Percentiles rank a stretch among this genome's conserved stretches.
These are phyloP conservation scores for Naganishia sp. DNA, from an alignment of 1,284 basidiomycete genomes.

Conservation along the genomic window DNA sequence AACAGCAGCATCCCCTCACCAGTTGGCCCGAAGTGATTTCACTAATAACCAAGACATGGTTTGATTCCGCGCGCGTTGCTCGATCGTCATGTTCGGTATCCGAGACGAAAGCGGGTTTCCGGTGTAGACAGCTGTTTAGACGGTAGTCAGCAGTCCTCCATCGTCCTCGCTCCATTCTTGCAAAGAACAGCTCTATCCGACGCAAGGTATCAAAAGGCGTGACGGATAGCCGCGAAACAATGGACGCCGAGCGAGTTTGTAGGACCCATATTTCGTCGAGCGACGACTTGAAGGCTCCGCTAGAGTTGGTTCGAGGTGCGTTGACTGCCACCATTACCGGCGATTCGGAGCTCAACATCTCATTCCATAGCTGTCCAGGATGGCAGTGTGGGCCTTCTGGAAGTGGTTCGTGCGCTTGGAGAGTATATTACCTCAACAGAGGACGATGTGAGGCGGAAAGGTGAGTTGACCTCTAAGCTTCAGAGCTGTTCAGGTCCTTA, in stretches of 20 bases:
- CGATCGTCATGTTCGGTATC: constrained; percentile 15
- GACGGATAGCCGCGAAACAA: constrained; percentile 8
- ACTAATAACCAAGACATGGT: not conserved
- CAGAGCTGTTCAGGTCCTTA: not conserved
- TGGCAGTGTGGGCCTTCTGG: constrained; percentile 66
- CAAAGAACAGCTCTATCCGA: not conserved
- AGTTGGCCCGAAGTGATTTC: not conserved
- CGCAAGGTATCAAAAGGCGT: too few relatives aligned
- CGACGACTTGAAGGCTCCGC: constrained; percentile 43
- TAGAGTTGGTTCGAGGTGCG: constrained; percentile 47
- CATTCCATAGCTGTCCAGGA: constrained; percentile 64
- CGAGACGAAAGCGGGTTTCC: not conserved
- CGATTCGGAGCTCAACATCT: constrained; percentile 1
- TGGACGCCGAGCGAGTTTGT: constrained; percentile 49
- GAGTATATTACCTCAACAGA: constrained; percentile 85
- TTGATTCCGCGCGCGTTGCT: constrained; percentile 3
- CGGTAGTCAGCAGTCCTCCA: too few relatives aligned
- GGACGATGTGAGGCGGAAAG: constrained; percentile 74
- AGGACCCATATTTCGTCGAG: constrained; percentile 49
- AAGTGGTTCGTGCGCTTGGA: constrained; percentile 82
- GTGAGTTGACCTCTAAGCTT: constrained; percentile 53
- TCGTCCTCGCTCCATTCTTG: not conserved
- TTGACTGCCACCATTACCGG: not conserved
- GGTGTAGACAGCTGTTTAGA: too few relatives aligned
- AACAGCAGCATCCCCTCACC: not conserved